phyloP scores from a whole-genome alignment of 163 green algal genomes.

The Coccomyxa subellipsoidea region DNA sequence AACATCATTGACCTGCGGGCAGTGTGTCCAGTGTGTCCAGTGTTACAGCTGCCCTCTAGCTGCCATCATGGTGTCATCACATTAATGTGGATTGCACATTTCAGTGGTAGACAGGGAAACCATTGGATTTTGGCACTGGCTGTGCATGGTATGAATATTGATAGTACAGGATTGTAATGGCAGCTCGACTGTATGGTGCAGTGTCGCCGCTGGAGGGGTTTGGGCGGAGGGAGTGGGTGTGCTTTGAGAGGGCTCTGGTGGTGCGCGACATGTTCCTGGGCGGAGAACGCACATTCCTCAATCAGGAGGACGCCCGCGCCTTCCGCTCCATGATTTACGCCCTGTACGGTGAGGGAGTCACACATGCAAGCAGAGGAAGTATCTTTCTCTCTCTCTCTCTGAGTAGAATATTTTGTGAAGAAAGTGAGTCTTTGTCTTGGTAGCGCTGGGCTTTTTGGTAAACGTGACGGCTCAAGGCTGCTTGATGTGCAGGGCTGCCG shows the following conservation, averaged over 20 bases:
- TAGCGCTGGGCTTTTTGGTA: no score
- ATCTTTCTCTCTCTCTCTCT: not conserved
- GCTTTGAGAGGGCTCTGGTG: slow-evolving; percentile 77
- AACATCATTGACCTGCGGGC: no score
- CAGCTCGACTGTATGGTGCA: slow-evolving; percentile 24
- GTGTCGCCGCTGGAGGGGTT: slow-evolving; percentile 67
- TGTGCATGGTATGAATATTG: no score
- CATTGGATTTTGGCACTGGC: no score
- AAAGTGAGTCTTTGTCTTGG: not conserved
- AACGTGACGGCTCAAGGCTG: no score
- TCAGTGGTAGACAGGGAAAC: no score
- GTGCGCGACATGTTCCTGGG: slow-evolving; percentile 67
- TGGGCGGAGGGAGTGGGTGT: slow-evolving; percentile 60
- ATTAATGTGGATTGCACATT: no score
- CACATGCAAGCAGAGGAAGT: no score
- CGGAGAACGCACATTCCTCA: slow-evolving; percentile 66
- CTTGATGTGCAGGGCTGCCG: slow-evolving; percentile 42
- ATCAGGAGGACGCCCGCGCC: slow-evolving; percentile 47
- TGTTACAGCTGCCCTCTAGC: no score
- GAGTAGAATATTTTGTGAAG: not conserved
- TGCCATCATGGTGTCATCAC: no score
- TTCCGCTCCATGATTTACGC: slow-evolving; percentile 69
- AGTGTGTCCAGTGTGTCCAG: no score
- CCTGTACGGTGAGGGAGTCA: slow-evolving; percentile 47
- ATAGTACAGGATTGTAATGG: no score